phyloP scores from a whole-genome alignment of 768 basidiomycete genomes.

The Pisolithus orientalis region DNA sequence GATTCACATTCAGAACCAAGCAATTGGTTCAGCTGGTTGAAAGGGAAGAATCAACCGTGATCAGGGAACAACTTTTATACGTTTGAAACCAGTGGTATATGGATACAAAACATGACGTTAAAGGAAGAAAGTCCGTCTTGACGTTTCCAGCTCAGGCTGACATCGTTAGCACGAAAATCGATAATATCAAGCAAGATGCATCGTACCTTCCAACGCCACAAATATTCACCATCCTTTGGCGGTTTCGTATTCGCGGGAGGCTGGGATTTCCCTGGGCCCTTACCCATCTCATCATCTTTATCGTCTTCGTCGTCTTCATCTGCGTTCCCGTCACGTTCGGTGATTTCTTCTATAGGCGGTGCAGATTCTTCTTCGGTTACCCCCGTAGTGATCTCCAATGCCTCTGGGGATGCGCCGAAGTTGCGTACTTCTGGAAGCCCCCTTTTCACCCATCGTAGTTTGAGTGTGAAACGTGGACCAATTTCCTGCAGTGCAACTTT shows the following conservation, averaged over 20 bases:
- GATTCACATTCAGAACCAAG: too few relatives aligned
- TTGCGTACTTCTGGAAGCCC: constrained; percentile 78
- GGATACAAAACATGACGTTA: constrained; percentile 26
- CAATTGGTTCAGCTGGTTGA: too few relatives aligned
- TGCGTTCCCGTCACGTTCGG: neutral
- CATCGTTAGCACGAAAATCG: constrained; percentile 2
- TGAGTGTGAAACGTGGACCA: constrained; percentile 94
- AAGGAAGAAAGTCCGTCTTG: constrained; percentile 86
- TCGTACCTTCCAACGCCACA: constrained; percentile 90
- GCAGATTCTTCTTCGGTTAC: constrained; percentile 27
- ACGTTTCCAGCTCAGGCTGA: constrained; percentile 94
- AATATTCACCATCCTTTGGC: constrained; percentile 67
- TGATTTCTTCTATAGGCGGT: neutral
- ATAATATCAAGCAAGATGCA: neutral
- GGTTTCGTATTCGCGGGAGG: constrained; percentile 29
- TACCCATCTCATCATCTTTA: constrained; percentile 20
- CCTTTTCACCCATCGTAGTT: constrained; percentile 83
- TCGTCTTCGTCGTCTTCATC: neutral
- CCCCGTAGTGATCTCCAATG: constrained; percentile 47
- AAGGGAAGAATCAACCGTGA: neutral
- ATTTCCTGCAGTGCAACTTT: constrained; percentile 95
- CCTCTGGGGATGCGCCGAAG: constrained; percentile 55
- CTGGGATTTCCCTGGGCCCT: constrained; percentile 13
- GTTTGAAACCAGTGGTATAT: too few relatives aligned
- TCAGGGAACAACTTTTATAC: neutral